Evolutionary conservation across 352 stramenopile genomes (phyloP), one percentile per base, ranked within the genome.

Genomic region (Pythium aquatile): DNA sequence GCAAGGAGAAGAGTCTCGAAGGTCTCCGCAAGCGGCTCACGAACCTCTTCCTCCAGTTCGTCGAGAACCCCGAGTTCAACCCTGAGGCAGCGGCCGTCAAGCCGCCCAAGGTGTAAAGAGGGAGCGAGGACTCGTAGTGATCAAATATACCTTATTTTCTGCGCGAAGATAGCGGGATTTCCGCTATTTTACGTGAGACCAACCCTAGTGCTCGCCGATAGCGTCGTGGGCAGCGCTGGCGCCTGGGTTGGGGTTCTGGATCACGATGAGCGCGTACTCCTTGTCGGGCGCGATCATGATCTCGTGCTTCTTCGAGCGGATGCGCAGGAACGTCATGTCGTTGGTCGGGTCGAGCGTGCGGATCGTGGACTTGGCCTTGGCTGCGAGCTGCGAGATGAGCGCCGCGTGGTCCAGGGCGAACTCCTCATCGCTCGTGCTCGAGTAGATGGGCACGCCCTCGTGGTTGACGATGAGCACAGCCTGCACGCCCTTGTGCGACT

Each of bases 211-310:
- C n/a, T 59, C 66, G 32, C 39, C 62, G 26, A 73, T 61, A 7
- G 53, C 67, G 52, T 76, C 33, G 2, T 88, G 62, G 47, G 32
- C 20, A 8, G 46, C 33, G 2, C 30, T 73, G 1, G 77, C 69
- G 42, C 78, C 75, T 30, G 82, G 77, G 66, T 94, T 91, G 35
- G 85, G 84, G 61, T 96, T 96, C 76, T 98, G 92, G 60, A 98
- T 88, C 48, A 98, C 93, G 42, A 98, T 96, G 46, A 98, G 79
- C 65, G 96, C 80, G 69, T 97, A 98, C 57, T 97, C 90, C 61
- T 98, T 97, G 59, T 98, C 91, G 14, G 87, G 87, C 7, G 83
- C 79, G 65, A 98, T 94, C 86, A 98, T 96, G 59, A 98, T 96
- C 81, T 98, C 94, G 70, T 97, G 81, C 70, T 98, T 94, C 72